Evolutionary conservation across 1,139 yeast genomes (phyloP).

Genomic region (Geotrichum fermentans): DNA sequence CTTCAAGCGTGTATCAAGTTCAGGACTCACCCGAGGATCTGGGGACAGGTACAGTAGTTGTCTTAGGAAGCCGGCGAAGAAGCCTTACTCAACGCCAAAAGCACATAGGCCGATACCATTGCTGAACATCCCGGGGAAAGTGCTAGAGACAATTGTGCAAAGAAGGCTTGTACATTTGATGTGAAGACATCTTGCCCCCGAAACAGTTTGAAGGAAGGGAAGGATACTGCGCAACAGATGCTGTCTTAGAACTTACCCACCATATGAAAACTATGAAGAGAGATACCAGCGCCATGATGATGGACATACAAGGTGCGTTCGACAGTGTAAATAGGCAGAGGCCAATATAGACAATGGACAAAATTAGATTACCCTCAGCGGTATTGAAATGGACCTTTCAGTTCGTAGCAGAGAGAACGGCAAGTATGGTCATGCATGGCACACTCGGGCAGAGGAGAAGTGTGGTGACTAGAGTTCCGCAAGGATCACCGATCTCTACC

Average conservation of each 20-base stretch:
- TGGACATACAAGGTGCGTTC: conserved; percentile 6
- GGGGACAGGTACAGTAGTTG: conserved; percentile 12
- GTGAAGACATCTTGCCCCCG: too few relatives aligned
- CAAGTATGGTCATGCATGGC: too few relatives aligned
- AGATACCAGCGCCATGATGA: neutral
- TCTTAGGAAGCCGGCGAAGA: conserved; percentile 10
- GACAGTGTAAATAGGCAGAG: neutral
- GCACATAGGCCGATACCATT: conserved; percentile 5
- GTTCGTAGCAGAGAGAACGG: too few relatives aligned
- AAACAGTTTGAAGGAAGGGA: neutral
- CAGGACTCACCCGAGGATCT: conserved; percentile 4
- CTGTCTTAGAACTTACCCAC: neutral
- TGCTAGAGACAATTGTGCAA: conserved; percentile 19
- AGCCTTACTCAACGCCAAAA: too few relatives aligned
- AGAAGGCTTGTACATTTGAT: conserved; percentile 11
- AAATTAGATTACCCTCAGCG: too few relatives aligned
- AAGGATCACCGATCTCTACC: too few relatives aligned
- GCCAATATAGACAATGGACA: too few relatives aligned
- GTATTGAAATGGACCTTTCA: too few relatives aligned
- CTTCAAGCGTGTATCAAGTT: conserved; percentile 4
- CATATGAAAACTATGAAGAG: neutral
- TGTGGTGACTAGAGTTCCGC: too few relatives aligned
- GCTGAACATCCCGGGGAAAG: conserved; percentile 20
- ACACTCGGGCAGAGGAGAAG: too few relatives aligned
- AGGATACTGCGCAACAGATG: too few relatives aligned